phyloP scores from a whole-genome alignment of 176 grass and related monocot genomes.

The barley (Hordeum vulgare) region MorexV3_pseudomolecules_assembly NC_058520.1:28510698-28511197 shows the following conservation, averaged over 20 bases:
- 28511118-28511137: background rate
- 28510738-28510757: constrained; percentile 41
- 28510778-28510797: constrained; percentile 54
- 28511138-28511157: background rate
- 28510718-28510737: constrained; percentile 55
- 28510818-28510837: background rate
- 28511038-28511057: background rate
- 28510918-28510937: background rate
- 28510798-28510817: constrained; percentile 53
- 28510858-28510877: background rate
- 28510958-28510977: background rate
- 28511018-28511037: background rate
- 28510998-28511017: background rate
- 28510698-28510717: constrained; percentile 77
- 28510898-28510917: background rate
- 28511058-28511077: background rate
- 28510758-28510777: constrained; percentile 57
- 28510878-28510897: background rate
- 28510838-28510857: background rate
- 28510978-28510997: background rate
- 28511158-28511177: background rate
- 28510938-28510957: background rate
- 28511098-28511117: background rate
- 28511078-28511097: background rate
- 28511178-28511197: background rate